Percentiles rank a stretch among this genome's conserved stretches.
phyloP scores from a whole-genome alignment of 805 yeast genomes.

The Schizosaccharomyces japonicus region DNA sequence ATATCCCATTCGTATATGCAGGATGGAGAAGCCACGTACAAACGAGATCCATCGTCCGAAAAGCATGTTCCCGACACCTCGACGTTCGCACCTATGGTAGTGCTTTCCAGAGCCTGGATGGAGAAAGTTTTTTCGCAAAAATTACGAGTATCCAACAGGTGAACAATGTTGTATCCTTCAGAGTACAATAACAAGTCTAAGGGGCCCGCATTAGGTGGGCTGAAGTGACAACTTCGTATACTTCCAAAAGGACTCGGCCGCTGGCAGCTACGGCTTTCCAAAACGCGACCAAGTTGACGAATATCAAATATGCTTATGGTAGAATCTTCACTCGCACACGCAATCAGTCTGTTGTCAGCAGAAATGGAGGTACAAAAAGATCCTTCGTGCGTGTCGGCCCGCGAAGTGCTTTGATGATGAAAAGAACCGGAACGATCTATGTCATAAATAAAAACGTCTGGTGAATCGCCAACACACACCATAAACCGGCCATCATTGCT shows the following conservation, averaged over 20 bases:
- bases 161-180: not conserved
- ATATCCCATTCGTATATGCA: not conserved
- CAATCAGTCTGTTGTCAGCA: not conserved
- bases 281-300: not conserved
- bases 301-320: conserved; percentile 2
- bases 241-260: not conserved
- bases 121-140: not conserved
- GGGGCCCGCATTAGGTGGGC: conserved; percentile 2
- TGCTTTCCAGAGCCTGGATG: not conserved
- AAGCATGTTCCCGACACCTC: not conserved
- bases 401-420: not conserved
- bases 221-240: conserved; percentile 2
- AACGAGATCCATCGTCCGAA: not conserved
- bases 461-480: conserved; percentile 57
- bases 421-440: not conserved
- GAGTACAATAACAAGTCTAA: not conserved
- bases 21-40: conserved; percentile 3
- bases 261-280: not conserved
- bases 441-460: conserved; percentile 29
- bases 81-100: not conserved
- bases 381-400: not conserved
- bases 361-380: not conserved
- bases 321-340: conserved; percentile 1
- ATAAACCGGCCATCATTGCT: conserved; percentile 38
- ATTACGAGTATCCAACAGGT: conserved; percentile 1